A percentile compares a stretch with the other conserved stretches of the same genome.
Conservation (phyloP, 768 basidiomycete genomes). For the Lactarius indigo region DNA sequence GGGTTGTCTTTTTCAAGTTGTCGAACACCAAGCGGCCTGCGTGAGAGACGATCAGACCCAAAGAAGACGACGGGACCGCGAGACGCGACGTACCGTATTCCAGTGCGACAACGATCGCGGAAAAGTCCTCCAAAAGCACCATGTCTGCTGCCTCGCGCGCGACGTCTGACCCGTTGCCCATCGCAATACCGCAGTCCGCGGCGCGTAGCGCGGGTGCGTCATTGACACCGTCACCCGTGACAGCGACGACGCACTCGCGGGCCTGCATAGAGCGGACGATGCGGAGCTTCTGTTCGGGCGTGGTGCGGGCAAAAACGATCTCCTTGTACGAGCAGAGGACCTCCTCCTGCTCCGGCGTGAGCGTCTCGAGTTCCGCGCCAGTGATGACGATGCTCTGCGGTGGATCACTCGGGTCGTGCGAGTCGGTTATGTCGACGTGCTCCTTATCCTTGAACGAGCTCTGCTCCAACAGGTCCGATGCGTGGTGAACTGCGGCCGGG, state of each 20-base stretch:
- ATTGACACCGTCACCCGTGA: slow-evolving; percentile 67
- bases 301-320: slow-evolving; percentile 60
- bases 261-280: slow-evolving; percentile 59
- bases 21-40: slow-evolving; percentile 54
- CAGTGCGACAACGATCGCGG: slow-evolving; percentile 59
- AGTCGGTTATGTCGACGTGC: slow-evolving; percentile 24
- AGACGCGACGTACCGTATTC: slow-evolving; percentile 45
- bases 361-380: slow-evolving; percentile 33
- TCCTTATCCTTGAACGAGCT: slow-evolving; percentile 33
- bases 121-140: slow-evolving; percentile 62
- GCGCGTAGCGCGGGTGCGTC: slow-evolving; percentile 57
- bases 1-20: slow-evolving; percentile 55
- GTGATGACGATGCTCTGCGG: slow-evolving; percentile 42
- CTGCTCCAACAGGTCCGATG: slow-evolving; percentile 38
- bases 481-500: slow-evolving; percentile 34
- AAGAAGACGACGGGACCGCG: neutral
- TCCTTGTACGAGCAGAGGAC: slow-evolving; percentile 39
- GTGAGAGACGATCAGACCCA: neutral
- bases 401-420: neutral
- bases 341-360: slow-evolving; percentile 25
- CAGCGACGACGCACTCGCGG: slow-evolving; percentile 51
- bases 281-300: slow-evolving; percentile 60
- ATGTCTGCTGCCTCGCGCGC: slow-evolving; percentile 59
- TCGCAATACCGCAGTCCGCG: slow-evolving; percentile 60
- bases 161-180: slow-evolving; percentile 51